Conservation (phyloP, 345 rosid genomes). For the Salix dunnii region DNA sequence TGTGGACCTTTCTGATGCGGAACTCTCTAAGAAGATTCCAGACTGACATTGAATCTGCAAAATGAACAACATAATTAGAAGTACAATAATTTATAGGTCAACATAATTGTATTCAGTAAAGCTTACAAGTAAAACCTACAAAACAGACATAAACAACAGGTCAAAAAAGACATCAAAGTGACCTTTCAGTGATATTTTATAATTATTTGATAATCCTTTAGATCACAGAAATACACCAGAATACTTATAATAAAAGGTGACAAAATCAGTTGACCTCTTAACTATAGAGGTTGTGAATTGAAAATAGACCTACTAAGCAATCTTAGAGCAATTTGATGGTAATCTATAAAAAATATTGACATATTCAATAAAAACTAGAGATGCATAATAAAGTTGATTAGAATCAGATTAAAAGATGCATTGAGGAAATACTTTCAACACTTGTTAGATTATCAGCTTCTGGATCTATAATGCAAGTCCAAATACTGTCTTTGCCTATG, state of each 20-base stretch:
- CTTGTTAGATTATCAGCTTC: no score
- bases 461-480: no score
- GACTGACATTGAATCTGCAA: constrained; percentile 97
- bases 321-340: no score
- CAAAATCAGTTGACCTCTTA: not conserved
- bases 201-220: no score
- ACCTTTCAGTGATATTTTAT: not conserved
- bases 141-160: not conserved
- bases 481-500: no score
- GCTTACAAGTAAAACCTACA: not conserved
- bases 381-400: no score
- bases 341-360: no score
- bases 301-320: no score
- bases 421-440: no score
- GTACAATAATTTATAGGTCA: not conserved
- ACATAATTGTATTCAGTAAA: not conserved
- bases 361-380: no score
- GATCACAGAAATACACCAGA: no score
- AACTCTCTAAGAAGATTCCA: constrained; percentile 99
- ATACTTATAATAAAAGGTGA: not conserved
- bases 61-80: constrained; percentile 18
- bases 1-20: constrained; percentile 96
- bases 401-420: no score
- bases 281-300: not conserved
- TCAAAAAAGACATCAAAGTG: not conserved